These are phyloP conservation scores for Cyberlindnera galapagoensis DNA, from an alignment of 805 yeast genomes.

Conservation along the genomic window DNA sequence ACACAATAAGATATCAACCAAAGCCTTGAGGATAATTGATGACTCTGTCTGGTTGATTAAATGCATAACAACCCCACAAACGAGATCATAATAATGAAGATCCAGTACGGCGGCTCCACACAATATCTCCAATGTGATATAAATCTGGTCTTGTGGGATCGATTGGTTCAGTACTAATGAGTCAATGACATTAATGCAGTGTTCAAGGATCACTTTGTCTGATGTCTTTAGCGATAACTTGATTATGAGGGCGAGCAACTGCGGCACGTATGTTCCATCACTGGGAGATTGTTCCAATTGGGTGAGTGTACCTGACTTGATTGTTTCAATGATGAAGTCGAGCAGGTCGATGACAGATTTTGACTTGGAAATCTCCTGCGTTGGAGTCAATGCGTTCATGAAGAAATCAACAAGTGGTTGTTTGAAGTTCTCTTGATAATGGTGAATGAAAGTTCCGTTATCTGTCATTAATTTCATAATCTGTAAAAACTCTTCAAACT, in stretches of 20 bases:
- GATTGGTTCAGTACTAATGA: slow-evolving; percentile 39
- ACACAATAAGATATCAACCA: slow-evolving; percentile 15
- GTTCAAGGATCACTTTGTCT: slow-evolving; percentile 28
- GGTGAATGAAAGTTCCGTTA: slow-evolving; percentile 47
- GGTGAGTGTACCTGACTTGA: slow-evolving; percentile 41
- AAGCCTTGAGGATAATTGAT: slow-evolving; percentile 9
- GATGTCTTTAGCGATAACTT: slow-evolving; percentile 36
- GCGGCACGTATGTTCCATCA: slow-evolving; percentile 28
- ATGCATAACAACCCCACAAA: slow-evolving; percentile 34
- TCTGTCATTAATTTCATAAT: slow-evolving; percentile 43
- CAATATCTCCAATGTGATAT: slow-evolving; percentile 34
- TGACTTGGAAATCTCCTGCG: slow-evolving; percentile 19
- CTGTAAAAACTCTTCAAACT: slow-evolving; percentile 42
- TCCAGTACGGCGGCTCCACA: slow-evolving; percentile 38
- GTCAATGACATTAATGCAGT: slow-evolving; percentile 36
- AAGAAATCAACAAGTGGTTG: slow-evolving; percentile 33
- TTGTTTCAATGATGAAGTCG: slow-evolving; percentile 35
- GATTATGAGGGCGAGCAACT: slow-evolving; percentile 29
- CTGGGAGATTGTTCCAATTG: slow-evolving; percentile 8
- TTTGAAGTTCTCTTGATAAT: slow-evolving; percentile 39
- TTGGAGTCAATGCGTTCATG: slow-evolving; percentile 26
- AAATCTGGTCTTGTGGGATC: slow-evolving; percentile 36
- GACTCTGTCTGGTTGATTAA: slow-evolving; percentile 22
- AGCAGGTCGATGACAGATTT: slow-evolving; percentile 24
- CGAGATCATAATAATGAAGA: slow-evolving; percentile 27